Percentiles rank a stretch among this genome's conserved stretches.
Conservation (phyloP, 2,329 filamentous ascomycete genomes). For the Aspergillus aculeatus region DNA sequence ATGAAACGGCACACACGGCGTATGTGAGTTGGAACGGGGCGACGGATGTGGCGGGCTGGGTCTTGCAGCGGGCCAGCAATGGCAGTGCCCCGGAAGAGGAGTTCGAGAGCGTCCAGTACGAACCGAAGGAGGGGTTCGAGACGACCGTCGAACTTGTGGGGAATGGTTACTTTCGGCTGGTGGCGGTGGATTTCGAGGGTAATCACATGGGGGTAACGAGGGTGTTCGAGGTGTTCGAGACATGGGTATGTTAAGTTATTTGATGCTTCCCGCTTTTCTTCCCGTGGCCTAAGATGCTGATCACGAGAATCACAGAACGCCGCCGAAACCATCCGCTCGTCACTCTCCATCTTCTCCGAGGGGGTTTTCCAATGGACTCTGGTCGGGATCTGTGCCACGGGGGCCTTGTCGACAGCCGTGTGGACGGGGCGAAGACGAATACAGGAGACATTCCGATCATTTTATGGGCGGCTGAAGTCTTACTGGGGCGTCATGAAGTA, state of each 20-base stretch:
- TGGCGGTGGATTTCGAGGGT: conserved; percentile 20
- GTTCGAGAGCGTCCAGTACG: conserved; percentile 15
- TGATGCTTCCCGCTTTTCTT: background rate
- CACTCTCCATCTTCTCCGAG: conserved; percentile 2
- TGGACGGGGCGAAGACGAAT: conserved; percentile 8
- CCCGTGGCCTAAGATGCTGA: background rate
- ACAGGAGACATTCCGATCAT: background rate
- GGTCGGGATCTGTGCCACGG: conserved; percentile 7
- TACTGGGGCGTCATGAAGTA: background rate
- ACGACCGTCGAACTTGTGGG: background rate
- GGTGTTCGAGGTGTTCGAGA: conserved; percentile 6
- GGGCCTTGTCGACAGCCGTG: conserved; percentile 3
- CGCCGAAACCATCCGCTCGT: background rate
- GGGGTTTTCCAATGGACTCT: conserved; percentile 5
- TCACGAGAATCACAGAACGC: background rate
- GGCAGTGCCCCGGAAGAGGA: conserved; percentile 14
- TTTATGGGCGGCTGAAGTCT: background rate
- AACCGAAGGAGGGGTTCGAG: conserved; percentile 24
- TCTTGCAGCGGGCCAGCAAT: conserved; percentile 22
- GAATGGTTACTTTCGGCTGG: conserved; percentile 19
- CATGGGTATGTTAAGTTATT: background rate
- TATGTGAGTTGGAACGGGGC: conserved; percentile 41
- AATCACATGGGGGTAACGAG: conserved; percentile 23
- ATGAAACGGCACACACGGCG: conserved; percentile 11
- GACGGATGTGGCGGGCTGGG: conserved; percentile 34